Evolutionary conservation across 345 rosid species (phyloP).

Genomic region (Stellera chamaejasme): DNA sequence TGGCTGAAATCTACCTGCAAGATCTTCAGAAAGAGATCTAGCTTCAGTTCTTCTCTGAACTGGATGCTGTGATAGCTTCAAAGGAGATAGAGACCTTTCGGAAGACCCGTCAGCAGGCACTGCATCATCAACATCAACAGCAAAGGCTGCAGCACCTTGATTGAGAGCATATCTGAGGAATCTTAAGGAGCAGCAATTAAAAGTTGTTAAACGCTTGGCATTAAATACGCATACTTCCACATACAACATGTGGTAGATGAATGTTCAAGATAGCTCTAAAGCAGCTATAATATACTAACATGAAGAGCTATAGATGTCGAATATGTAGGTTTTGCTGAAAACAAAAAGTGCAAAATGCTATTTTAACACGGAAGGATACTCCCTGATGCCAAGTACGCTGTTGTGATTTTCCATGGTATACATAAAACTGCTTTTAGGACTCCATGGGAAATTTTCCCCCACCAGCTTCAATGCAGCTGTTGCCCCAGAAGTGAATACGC

Average conservation of each 20-base stretch:
- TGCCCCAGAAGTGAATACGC: constrained; percentile 95
- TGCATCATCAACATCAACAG: constrained; percentile 60
- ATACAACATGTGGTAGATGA: too few species aligned
- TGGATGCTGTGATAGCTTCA: constrained; percentile 42
- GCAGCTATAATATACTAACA: too few species aligned
- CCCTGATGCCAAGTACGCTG: constrained; percentile 96
- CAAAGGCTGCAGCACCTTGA: constrained; percentile 77
- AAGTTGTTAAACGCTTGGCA: neutral
- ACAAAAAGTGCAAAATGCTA: too few species aligned
- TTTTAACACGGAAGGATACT: constrained; percentile 46
- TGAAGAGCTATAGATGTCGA: too few species aligned
- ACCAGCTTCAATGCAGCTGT: constrained; percentile 87
- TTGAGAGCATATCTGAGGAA: constrained; percentile 58
- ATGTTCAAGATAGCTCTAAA: too few species aligned
- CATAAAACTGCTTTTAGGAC: constrained; percentile 48
- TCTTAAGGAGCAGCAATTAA: constrained; percentile 20
- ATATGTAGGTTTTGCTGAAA: too few species aligned
- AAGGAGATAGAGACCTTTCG: constrained; percentile 16
- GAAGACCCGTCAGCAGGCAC: constrained; percentile 17
- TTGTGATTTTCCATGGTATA: constrained; percentile 95
- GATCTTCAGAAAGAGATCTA: constrained; percentile 22
- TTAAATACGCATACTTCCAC: too few species aligned
- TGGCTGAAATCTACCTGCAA: constrained; percentile 33
- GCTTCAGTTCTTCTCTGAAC: constrained; percentile 47
- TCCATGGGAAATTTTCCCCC: constrained; percentile 97